A percentile compares a stretch with the other conserved stretches of the same genome.
These are phyloP conservation scores for Helotiales sp. DNA, from an alignment of 2,329 filamentous ascomycete genomes.

Conservation along the genomic window DNA sequence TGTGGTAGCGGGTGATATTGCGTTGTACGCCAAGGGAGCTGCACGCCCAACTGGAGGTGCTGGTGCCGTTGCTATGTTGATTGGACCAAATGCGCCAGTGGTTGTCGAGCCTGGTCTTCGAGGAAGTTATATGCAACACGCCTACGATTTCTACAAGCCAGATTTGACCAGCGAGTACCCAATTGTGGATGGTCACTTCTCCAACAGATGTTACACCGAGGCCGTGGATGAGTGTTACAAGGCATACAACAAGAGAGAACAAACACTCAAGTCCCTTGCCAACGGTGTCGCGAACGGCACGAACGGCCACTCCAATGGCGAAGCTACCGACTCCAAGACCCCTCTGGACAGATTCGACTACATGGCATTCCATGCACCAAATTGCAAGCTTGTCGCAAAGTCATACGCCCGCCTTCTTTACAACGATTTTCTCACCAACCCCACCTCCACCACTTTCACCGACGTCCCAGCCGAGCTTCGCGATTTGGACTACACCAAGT, in stretches of 20 bases:
- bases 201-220: conserved; percentile 79
- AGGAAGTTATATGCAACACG: conserved; percentile 81
- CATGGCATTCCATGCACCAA: conserved; percentile 81
- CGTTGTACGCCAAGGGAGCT: conserved; percentile 82
- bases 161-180: conserved; percentile 87
- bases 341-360: conserved; percentile 82
- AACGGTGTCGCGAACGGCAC: conserved; percentile 60
- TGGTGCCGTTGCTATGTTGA: conserved; percentile 77
- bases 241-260: conserved; percentile 77
- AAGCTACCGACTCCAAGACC: conserved; percentile 55
- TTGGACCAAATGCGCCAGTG: conserved; percentile 78
- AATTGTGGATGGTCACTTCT: conserved; percentile 84
- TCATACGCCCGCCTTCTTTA: conserved; percentile 84
- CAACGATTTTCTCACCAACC: conserved; percentile 80
- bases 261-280: conserved; percentile 55
- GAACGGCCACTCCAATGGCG: conserved; percentile 59
- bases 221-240: conserved; percentile 82
- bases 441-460: conserved; percentile 69
- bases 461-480: conserved; percentile 78
- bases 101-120: conserved; percentile 79
- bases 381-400: conserved; percentile 86
- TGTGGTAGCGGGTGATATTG: conserved; percentile 82
- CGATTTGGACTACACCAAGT: conserved; percentile 79
- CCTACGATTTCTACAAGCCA: conserved; percentile 91
- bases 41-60: conserved; percentile 82